These are phyloP conservation scores for Trichoderma lentiforme DNA, from an alignment of 2,329 filamentous ascomycete genomes.

Conservation along the genomic window DNA sequence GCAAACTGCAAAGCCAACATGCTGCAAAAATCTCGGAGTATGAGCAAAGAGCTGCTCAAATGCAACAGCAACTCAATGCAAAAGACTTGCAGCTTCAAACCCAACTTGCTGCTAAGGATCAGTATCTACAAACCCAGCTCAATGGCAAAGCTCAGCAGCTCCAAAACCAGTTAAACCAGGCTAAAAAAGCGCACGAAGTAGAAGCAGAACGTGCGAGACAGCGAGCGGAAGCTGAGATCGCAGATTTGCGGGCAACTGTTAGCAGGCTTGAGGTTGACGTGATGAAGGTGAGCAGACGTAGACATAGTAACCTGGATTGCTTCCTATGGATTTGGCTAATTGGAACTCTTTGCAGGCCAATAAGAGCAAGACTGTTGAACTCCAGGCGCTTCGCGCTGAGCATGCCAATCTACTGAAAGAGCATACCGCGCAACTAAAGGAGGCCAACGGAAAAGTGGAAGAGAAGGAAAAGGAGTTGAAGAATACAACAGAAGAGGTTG, in stretches of 20 bases:
- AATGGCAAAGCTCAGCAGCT: conserved; percentile 28
- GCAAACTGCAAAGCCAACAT: conserved; percentile 35
- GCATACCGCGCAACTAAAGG: conserved; percentile 32
- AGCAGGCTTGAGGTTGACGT: conserved; percentile 60
- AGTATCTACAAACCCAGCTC: conserved; percentile 16
- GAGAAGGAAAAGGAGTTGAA: conserved; percentile 30
- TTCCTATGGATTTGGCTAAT: neutral
- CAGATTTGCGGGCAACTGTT: conserved; percentile 60
- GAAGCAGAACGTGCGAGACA: conserved; percentile 49
- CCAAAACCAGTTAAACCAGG: conserved; percentile 29
- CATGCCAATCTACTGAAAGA: conserved; percentile 35
- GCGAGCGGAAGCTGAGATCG: conserved; percentile 57
- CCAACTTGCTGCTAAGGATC: conserved; percentile 22
- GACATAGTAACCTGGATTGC: no score
- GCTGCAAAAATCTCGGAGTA: conserved; percentile 23
- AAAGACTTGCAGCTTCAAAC: conserved; percentile 31
- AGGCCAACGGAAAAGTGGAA: conserved; percentile 25
- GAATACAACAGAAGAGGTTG: conserved; percentile 21
- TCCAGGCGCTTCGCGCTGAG: conserved; percentile 50
- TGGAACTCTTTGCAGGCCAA: conserved; percentile 42
- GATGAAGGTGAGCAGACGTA: conserved; percentile 47
- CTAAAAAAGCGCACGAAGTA: conserved; percentile 45
- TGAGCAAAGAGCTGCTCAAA: conserved; percentile 23
- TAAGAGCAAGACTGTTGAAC: conserved; percentile 58
- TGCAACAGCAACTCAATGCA: conserved; percentile 21